Conservation (phyloP, 345 rosid species). For the Triadica sebifera region DNA sequence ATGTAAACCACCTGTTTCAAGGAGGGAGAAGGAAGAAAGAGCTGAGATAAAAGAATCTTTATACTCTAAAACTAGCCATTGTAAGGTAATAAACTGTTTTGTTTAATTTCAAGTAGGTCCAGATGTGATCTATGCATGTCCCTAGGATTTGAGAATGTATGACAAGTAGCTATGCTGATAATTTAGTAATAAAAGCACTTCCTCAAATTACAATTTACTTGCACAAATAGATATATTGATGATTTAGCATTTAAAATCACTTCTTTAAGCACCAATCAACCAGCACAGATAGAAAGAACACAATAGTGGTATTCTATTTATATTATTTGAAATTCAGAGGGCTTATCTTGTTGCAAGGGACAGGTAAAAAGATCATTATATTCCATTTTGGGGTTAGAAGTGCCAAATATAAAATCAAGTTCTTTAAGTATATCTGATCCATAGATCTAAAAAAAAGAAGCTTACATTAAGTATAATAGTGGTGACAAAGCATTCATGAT, state of each 20-base stretch:
- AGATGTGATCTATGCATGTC: too few relatives aligned
- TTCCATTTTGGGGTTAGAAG: not conserved
- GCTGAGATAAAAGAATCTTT: conserved; percentile 9
- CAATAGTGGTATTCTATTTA: not conserved
- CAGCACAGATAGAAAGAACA: not conserved
- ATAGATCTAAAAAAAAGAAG: not conserved
- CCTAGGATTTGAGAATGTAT: too few relatives aligned
- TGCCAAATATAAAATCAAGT: too few relatives aligned
- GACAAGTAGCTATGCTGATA: not conserved
- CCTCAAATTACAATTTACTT: not conserved
- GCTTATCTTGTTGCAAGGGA: not conserved
- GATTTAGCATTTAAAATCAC: not conserved
- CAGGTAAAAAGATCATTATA: not conserved
- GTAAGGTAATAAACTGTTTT: not conserved
- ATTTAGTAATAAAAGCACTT: not conserved
- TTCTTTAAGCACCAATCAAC: not conserved
- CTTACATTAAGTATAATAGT: not conserved
- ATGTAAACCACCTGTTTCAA: conserved; percentile 76
- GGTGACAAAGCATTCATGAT: not conserved
- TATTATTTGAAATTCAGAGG: not conserved
- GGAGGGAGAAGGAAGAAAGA: not conserved
- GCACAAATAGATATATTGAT: not conserved
- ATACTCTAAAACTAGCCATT: not conserved
- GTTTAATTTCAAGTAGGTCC: not conserved
- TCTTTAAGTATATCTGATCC: not conserved